These are phyloP conservation scores for Saccharomycopsis hybrid DNA, from an alignment of 1,139 yeast species.

Conservation along the genomic window DNA sequence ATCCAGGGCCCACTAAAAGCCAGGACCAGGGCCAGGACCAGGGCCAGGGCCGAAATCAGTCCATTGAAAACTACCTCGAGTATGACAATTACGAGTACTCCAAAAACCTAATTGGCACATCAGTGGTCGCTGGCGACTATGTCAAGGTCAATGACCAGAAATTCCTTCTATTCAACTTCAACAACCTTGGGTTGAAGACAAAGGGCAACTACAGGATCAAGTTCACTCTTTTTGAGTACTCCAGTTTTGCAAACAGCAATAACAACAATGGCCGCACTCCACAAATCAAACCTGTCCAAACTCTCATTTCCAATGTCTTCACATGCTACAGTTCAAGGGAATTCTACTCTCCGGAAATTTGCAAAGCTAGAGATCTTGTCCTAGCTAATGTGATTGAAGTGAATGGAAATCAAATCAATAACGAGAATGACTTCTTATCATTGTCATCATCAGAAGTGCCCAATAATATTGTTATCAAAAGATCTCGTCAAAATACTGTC, in stretches of 20 bases:
- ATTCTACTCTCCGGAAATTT: conserved; percentile 11
- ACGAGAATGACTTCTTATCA: background rate
- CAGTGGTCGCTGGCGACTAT: conserved; percentile 15
- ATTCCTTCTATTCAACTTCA: conserved; percentile 15
- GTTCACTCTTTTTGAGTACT: conserved; percentile 10
- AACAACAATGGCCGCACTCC: background rate
- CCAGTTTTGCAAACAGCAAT: conserved; percentile 1
- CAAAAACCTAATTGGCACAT: conserved; percentile 13
- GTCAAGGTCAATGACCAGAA: background rate
- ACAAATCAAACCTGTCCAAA: conserved; percentile 1
- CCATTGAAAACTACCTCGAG: background rate
- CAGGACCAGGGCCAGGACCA: background rate
- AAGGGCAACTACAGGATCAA: conserved; percentile 15
- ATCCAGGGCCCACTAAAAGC: background rate
- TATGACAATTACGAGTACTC: background rate
- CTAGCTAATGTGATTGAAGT: conserved; percentile 7
- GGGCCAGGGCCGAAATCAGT: too few species aligned
- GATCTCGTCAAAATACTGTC: conserved; percentile 11
- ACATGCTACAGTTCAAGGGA: conserved; percentile 9
- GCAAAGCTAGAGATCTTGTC: background rate
- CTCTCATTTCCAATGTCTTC: conserved; percentile 7
- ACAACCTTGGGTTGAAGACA: conserved; percentile 8
- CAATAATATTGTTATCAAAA: conserved; percentile 7
- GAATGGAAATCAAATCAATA: conserved; percentile 3
- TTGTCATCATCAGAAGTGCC: conserved; percentile 1